Percentiles rank a stretch among this genome's conserved stretches.
Evolutionary conservation across 2,329 filamentous ascomycete genomes (phyloP).

Genomic region (Penicillium sp.): DNA sequence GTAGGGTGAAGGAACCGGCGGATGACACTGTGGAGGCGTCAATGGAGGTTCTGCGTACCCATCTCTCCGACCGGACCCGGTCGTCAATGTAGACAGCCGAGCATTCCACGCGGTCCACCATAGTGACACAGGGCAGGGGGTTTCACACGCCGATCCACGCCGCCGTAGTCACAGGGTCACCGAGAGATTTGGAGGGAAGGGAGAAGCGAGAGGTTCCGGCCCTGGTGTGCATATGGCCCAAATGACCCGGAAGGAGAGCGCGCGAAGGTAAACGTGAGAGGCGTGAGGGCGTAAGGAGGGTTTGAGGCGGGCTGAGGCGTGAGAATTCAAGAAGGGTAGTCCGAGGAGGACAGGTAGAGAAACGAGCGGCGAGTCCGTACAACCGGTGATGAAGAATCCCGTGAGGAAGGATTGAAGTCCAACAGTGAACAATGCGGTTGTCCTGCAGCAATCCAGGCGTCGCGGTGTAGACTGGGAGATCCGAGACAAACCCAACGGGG

Average conservation of each 20-base stretch:
- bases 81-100: constrained; percentile 47
- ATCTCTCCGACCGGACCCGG: constrained; percentile 43
- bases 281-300: neutral
- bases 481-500: constrained; percentile 18
- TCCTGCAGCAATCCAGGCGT: constrained; percentile 27
- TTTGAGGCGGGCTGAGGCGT: neutral
- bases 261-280: constrained; percentile 3
- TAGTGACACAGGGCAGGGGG: constrained; percentile 21
- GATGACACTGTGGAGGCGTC: constrained; percentile 24
- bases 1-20: constrained; percentile 25
- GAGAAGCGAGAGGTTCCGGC: constrained; percentile 13
- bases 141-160: constrained; percentile 14
- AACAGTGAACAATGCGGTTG: constrained; percentile 32
- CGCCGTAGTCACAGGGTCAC: constrained; percentile 12
- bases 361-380: constrained; percentile 13
- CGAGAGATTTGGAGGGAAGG: constrained; percentile 11
- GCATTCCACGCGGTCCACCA: constrained; percentile 44
- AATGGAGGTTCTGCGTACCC: constrained; percentile 37
- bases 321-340: neutral
- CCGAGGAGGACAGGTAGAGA: neutral
- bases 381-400: constrained; percentile 4
- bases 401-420: constrained; percentile 18
- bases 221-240: constrained; percentile 29
- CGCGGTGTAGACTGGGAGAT: constrained; percentile 20
- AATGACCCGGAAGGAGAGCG: constrained; percentile 1